Percentiles rank a stretch among this genome's conserved stretches.
phyloP scores from a whole-genome alignment of 2,329 filamentous ascomycete species.

The Zasmidium angulare region DNA sequence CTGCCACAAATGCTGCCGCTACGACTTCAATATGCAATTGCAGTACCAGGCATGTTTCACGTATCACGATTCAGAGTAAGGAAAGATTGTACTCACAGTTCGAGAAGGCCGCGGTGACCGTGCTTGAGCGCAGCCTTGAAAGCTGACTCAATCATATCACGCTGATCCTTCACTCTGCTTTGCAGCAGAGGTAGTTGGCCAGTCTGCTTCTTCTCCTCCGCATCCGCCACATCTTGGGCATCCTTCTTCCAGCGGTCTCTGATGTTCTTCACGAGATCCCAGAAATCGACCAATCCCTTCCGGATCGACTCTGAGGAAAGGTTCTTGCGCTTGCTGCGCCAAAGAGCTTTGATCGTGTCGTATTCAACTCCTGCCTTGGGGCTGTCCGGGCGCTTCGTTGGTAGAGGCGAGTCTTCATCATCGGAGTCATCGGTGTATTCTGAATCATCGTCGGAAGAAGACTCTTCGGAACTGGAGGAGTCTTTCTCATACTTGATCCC shows the following conservation, averaged over 20 bases:
- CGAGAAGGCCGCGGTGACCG: slow-evolving; percentile 48
- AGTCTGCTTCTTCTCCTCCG: slow-evolving; percentile 57
- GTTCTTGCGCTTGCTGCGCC: slow-evolving; percentile 55
- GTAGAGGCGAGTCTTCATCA: slow-evolving; percentile 56
- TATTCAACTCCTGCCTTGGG: slow-evolving; percentile 55
- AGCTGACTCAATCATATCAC: slow-evolving; percentile 56
- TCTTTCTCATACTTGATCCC: slow-evolving; percentile 36
- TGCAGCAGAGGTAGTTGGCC: slow-evolving; percentile 56
- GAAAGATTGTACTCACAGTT: slow-evolving; percentile 36
- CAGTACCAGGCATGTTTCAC: background rate
- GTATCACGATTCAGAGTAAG: background rate
- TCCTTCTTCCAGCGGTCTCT: slow-evolving; percentile 63
- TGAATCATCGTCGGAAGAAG: slow-evolving; percentile 49
- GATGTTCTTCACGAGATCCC: slow-evolving; percentile 60
- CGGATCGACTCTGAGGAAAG: slow-evolving; percentile 54
- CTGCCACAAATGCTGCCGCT: slow-evolving; percentile 3
- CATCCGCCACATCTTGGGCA: slow-evolving; percentile 55
- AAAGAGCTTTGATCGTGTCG: slow-evolving; percentile 61
- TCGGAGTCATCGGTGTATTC: slow-evolving; percentile 55
- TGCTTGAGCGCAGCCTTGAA: slow-evolving; percentile 47
- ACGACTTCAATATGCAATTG: no score
- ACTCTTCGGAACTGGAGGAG: slow-evolving; percentile 48
- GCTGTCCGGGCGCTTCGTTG: slow-evolving; percentile 52
- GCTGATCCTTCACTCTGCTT: slow-evolving; percentile 57
- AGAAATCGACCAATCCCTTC: slow-evolving; percentile 55